These are phyloP conservation scores for Fusarium agapanthi DNA, from an alignment of 2,329 filamentous ascomycete species.

Conservation along the genomic window DNA sequence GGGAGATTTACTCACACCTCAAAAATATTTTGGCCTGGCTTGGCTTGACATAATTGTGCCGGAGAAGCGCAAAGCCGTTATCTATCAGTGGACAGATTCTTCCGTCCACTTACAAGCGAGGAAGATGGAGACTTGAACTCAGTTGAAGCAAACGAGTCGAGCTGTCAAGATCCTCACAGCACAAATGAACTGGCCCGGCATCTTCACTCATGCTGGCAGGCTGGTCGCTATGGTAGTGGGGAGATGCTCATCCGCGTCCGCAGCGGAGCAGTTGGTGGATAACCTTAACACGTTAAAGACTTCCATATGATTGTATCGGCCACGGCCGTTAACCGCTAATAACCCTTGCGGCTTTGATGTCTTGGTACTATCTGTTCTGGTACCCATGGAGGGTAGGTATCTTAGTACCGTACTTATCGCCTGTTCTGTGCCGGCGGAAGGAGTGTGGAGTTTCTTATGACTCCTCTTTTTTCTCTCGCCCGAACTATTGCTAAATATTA, in stretches of 20 bases:
- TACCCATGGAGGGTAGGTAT: not conserved
- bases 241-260: constrained; percentile 21
- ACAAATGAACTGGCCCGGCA: not conserved
- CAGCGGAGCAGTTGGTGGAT: constrained; percentile 37
- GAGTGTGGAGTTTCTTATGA: constrained; percentile 37
- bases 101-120: not conserved
- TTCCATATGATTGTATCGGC: constrained; percentile 6
- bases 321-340: constrained; percentile 23
- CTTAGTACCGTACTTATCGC: constrained; percentile 20
- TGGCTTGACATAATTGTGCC: constrained; percentile 8
- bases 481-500: constrained; percentile 30
- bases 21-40: constrained; percentile 3
- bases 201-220: not conserved
- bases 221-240: constrained; percentile 19
- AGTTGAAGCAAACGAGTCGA: not conserved
- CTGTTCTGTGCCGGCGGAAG: constrained; percentile 30
- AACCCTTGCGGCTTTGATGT: constrained; percentile 29
- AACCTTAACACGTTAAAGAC: constrained; percentile 23
- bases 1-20: constrained; percentile 16
- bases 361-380: constrained; percentile 3
- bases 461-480: constrained; percentile 33
- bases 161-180: not conserved
- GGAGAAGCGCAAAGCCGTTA: not conserved
- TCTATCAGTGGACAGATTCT: constrained; percentile 16
- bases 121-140: not conserved